phyloP scores from a whole-genome alignment of 495 filamentous ascomycete genomes.

The Hypoxylon cercidicola region DNA sequence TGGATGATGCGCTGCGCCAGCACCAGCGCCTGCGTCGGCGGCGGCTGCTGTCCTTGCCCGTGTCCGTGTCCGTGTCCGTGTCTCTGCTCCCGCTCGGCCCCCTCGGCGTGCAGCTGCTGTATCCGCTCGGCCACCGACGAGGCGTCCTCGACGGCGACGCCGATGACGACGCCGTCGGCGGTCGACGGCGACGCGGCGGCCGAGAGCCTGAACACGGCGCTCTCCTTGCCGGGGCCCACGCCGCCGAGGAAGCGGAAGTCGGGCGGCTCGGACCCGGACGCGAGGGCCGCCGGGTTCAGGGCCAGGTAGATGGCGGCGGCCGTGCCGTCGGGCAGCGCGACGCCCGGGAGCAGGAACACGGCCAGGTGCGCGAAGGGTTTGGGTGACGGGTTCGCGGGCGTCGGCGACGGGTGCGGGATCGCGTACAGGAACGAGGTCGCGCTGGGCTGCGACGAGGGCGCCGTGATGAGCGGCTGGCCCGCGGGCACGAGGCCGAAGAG shows the following conservation, averaged over 20 bases:
- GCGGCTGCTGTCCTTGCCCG: conserved; percentile 43
- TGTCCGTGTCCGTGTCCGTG: conserved; percentile 32
- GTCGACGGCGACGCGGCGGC: conserved; percentile 33
- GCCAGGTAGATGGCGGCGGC: conserved; percentile 91
- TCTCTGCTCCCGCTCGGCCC: conserved; percentile 40
- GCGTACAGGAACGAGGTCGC: conserved; percentile 56
- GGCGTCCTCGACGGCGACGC: conserved; percentile 83
- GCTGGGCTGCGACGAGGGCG: conserved; percentile 53
- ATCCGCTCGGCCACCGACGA: conserved; percentile 76
- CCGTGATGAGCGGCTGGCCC: conserved; percentile 57
- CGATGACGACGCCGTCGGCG: conserved; percentile 67
- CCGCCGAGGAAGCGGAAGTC: conserved; percentile 87
- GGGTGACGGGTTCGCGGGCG: conserved; percentile 26
- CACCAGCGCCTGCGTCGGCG: conserved; percentile 74
- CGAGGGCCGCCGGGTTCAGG: conserved; percentile 45
- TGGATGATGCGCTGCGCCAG: conserved; percentile 93
- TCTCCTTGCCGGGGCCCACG: conserved; percentile 87
- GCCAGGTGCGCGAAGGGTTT: conserved; percentile 78
- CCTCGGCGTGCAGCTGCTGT: conserved; percentile 59
- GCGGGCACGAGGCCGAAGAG: conserved; percentile 63
- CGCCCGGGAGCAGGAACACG: conserved; percentile 88
- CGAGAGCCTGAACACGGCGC: conserved; percentile 81
- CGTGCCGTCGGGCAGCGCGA: conserved; percentile 74
- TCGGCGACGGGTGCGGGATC: conserved; percentile 45
- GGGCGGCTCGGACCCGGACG: conserved; percentile 36